Conservation (phyloP, 163 green algal genomes). For the Prototheca wickerhamii region DNA sequence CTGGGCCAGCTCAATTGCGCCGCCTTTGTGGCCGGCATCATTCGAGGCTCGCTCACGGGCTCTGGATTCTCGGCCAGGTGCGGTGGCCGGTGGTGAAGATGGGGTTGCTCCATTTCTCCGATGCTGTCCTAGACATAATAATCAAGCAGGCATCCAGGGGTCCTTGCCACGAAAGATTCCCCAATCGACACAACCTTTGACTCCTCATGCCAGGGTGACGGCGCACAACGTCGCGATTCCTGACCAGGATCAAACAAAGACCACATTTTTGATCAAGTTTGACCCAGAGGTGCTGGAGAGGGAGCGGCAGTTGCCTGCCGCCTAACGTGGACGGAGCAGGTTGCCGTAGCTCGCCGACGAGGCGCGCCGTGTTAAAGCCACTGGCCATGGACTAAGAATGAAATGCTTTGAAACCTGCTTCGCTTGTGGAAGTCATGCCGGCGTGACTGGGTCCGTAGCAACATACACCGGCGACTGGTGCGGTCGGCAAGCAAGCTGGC, state of each 20-base stretch:
- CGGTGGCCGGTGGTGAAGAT: neutral
- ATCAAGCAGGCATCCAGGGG: too few relatives aligned
- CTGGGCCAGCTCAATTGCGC: conserved; percentile 81
- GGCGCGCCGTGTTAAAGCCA: too few relatives aligned
- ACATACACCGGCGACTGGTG: too few relatives aligned
- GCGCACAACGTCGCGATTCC: conserved; percentile 64
- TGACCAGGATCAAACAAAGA: conserved; percentile 47
- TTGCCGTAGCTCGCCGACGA: too few relatives aligned
- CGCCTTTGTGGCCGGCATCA: conserved; percentile 83
- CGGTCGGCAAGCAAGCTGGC: too few relatives aligned
- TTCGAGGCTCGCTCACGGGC: conserved; percentile 76
- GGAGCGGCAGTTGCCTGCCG: conserved; percentile 30
- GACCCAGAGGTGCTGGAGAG: conserved; percentile 54
- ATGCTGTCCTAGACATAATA: neutral
- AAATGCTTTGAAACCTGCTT: too few relatives aligned
- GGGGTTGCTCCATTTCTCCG: neutral
- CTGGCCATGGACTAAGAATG: too few relatives aligned
- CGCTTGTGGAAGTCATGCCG: too few relatives aligned
- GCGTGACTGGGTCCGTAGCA: too few relatives aligned
- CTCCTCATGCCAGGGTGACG: conserved; percentile 63
- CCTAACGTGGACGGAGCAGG: too few relatives aligned
- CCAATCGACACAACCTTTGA: too few relatives aligned
- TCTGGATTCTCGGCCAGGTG: conserved; percentile 80
- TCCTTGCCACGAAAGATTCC: too few relatives aligned
- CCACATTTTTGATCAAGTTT: conserved; percentile 87